Evolutionary conservation across 805 yeast species (phyloP), one percentile per base, ranked within the genome.

Genomic region (Ogataea haglerorum): DNA sequence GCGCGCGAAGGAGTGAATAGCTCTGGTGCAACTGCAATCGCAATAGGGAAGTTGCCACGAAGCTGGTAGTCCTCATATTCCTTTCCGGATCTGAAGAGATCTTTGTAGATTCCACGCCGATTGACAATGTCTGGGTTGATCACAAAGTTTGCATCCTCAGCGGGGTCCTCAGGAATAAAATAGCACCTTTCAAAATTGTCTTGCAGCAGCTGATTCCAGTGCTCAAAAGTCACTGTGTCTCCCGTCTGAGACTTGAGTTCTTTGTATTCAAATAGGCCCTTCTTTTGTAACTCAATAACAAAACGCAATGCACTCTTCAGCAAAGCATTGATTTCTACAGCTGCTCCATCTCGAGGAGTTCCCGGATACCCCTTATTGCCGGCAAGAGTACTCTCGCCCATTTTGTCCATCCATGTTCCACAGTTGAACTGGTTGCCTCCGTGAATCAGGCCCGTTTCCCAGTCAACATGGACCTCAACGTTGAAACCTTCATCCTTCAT

Each of bases 371-470:
- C 99, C 52, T 82, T 85, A 44, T 79, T 82, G 1, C 84, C 82
- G 0, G 98, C 96, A 41, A 65, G 71, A 25, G 63, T 79, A 56
- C 95, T 85, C 66, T 93, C 98, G 18, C 99, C 99, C 98, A 91
- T 91, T 66, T 91, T 91, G 65, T 91, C 99, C 96, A 90, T 91
- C 99, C 99, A 91, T 0, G 99, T 93, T 16, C 99, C 99, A 68
- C 99, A 91, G 59, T 91, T 91, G 60, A 66, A 78, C 61, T 85
- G 95, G 35, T 86, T 85, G 2, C 99, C 98, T 33, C 98, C 99
- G 60, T 79, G 84, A 4, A 90, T 68, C 22, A 93, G 66, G 1
- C 99, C 99, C 10, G 85, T 89, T 0, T 68, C 55, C 97, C 97
- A 91, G 60, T 91, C 97, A 32, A 90, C 88, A 43, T 65, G 54